phyloP scores from a whole-genome alignment of 2,329 filamentous ascomycete species.

The Arthrobotrys conoides region DNA sequence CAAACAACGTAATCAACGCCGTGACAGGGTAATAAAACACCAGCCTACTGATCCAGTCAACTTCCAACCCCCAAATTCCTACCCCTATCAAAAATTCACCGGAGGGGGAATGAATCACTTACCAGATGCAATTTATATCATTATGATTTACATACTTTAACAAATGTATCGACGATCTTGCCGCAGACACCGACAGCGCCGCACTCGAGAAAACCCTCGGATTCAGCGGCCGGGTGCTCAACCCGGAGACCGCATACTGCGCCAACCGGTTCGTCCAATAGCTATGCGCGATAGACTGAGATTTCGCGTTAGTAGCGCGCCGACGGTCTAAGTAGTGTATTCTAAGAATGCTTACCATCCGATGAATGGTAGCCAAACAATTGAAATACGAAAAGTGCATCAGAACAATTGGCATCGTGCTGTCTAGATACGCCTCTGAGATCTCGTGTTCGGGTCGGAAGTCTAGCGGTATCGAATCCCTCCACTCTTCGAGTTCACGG shows the following conservation, averaged over 20 bases:
- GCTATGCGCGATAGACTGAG: constrained; percentile 85
- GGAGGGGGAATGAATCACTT: constrained; percentile 67
- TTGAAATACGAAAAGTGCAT: constrained; percentile 98
- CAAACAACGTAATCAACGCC: constrained; percentile 92
- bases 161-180: constrained; percentile 90
- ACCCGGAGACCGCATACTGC: constrained; percentile 93
- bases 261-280: constrained; percentile 97
- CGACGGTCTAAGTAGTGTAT: constrained; percentile 12
- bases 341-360: constrained; percentile 73
- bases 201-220: constrained; percentile 95
- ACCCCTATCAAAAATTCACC: too few relatives aligned
- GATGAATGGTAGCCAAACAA: constrained; percentile 95
- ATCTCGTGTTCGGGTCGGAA: constrained; percentile 98
- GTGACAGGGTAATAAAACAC: constrained; percentile 97
- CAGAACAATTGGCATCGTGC: constrained; percentile 89
- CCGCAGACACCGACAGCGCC: constrained; percentile 90
- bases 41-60: constrained; percentile 72
- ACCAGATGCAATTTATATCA: constrained; percentile 96
- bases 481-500: constrained; percentile 91
- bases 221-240: constrained; percentile 91
- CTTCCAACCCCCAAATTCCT: constrained; percentile 15
- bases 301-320: constrained; percentile 23
- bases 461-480: constrained; percentile 92
- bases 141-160: constrained; percentile 97
- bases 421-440: constrained; percentile 72